Base-by-base conservation (phyloP, 768 basidiomycete genomes). In the Russula ochroleuca region DNA sequence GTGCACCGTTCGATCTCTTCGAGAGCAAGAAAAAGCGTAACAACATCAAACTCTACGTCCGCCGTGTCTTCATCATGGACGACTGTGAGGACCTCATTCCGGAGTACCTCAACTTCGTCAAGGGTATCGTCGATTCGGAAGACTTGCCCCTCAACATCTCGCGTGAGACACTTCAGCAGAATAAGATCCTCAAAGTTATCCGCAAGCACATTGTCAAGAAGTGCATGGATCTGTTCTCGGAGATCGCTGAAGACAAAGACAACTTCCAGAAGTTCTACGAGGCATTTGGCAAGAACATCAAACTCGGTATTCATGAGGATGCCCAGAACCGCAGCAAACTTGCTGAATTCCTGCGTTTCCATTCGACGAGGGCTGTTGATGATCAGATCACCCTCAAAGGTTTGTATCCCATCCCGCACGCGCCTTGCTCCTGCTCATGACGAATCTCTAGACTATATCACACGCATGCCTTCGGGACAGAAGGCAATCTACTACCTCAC, bases 11-110 rank as follows among this genome's bases (percentile, higher is more conserved):
- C 78, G 97, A 99, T 74, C 89, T 99, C 75, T 99, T 99, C 80
- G 97, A 99, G 82, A 92, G 91, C 65, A 98, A 99, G 90, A 98
- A 98, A 91, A 98, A 98, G 86, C 92, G 96, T 73, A 98, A 98
- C 85, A 98, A 98, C 90, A 98, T 99, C 85, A 99, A 99, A 81
- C 94, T 99, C 75, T 99, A 98, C 75, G 97, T 99, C 71, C 93
- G 97, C 82, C 94, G 97, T 62, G 96, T 98, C 73, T 98, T 99
- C 84, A 98, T 99, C 85, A 98, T 97, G 93, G 97, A 99, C 79
- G 95, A 97, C 78, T 98, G 96, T 76, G 96, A 98, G 81, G 97
- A 99, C 73, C 82, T 97, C 74, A 98, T 96, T 73, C 96, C 96
- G 70, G 96, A 98, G 77, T 98, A 98, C 84, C 92, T 98, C 78